A percentile compares a stretch with the other conserved stretches of the same genome.
Conservation (phyloP, 1,284 basidiomycete species). For the Psilocybe mexicana region DNA sequence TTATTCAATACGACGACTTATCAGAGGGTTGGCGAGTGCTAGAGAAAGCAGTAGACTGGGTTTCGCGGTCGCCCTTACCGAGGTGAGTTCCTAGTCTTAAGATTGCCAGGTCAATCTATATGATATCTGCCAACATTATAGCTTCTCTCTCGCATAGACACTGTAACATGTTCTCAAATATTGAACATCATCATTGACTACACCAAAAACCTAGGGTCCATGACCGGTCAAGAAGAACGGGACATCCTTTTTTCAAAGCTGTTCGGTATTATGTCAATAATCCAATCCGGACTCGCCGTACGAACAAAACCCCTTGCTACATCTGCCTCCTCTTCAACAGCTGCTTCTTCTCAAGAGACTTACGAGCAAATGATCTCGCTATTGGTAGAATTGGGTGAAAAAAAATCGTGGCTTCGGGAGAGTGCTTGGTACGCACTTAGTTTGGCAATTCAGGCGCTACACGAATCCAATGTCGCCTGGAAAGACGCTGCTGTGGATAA, state of each 20-base stretch:
- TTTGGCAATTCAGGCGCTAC: constrained; percentile 62
- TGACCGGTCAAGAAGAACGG: constrained; percentile 90
- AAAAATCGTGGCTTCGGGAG: constrained; percentile 92
- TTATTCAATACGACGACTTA: constrained; percentile 83
- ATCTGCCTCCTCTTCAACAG: constrained; percentile 51
- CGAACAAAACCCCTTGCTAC: constrained; percentile 53
- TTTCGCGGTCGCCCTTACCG: constrained; percentile 94
- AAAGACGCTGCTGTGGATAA: constrained; percentile 63
- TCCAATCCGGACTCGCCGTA: constrained; percentile 81
- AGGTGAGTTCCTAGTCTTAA: constrained; percentile 55
- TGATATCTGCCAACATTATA: constrained; percentile 31
- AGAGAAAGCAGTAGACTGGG: constrained; percentile 92
- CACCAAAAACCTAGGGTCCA: constrained; percentile 68
- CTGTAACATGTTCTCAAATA: constrained; percentile 78
- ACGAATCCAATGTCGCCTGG: constrained; percentile 66
- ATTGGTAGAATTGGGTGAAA: constrained; percentile 72
- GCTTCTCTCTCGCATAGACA: constrained; percentile 81
- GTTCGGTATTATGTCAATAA: constrained; percentile 84
- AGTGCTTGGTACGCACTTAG: constrained; percentile 87
- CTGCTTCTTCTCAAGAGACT: constrained; percentile 57
- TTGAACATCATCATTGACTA: constrained; percentile 71
- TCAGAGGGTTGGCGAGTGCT: constrained; percentile 88
- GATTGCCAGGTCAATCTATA: background rate
- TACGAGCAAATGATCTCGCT: constrained; percentile 67
- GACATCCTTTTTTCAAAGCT: constrained; percentile 91